A percentile compares a stretch with the other conserved stretches of the same genome.
These are phyloP conservation scores for Tripterygium wilfordii DNA, from an alignment of 177 flowering plant genomes.

Conservation along the genomic window DNA sequence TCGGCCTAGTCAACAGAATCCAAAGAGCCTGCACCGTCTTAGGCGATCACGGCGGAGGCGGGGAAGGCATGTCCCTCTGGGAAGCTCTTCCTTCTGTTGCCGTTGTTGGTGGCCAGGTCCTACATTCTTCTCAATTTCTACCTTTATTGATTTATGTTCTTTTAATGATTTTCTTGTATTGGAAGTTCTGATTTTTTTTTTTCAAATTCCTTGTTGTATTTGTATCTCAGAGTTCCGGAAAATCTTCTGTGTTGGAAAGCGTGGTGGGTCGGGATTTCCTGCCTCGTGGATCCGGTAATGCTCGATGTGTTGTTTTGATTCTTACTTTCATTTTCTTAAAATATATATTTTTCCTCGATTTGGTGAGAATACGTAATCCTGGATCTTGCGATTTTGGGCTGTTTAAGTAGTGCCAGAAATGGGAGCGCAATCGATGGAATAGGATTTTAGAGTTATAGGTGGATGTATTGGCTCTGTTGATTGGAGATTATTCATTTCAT, in stretches of 20 bases:
- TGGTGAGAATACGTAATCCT: no score
- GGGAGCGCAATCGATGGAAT: no score
- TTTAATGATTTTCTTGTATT: background rate
- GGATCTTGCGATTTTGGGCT: no score
- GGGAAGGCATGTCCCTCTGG: conserved; percentile 97
- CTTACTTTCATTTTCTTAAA: no score
- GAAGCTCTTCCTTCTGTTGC: conserved; percentile 99
- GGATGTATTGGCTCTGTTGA: no score
- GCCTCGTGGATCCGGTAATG: conserved; percentile 97
- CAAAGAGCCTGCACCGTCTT: conserved; percentile 95
- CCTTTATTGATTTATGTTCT: background rate
- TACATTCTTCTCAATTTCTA: background rate
- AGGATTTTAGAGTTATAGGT: no score
- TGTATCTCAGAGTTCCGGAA: conserved; percentile 99
- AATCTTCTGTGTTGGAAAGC: conserved; percentile 96
- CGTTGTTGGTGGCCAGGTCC: conserved; percentile 99
- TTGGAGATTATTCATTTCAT: no score
- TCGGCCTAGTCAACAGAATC: conserved; percentile 87
- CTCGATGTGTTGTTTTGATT: background rate
- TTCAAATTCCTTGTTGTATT: no score
- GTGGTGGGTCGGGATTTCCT: conserved; percentile 95
- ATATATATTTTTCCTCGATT: no score
- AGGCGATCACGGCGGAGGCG: conserved; percentile 97
- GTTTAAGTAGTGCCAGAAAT: no score
- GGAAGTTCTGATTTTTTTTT: background rate